Percentiles rank a stretch among this genome's conserved stretches.
These are phyloP conservation scores for Helotiales sp. DNA, from an alignment of 2,329 filamentous ascomycete species.

Conservation along the genomic window DNA sequence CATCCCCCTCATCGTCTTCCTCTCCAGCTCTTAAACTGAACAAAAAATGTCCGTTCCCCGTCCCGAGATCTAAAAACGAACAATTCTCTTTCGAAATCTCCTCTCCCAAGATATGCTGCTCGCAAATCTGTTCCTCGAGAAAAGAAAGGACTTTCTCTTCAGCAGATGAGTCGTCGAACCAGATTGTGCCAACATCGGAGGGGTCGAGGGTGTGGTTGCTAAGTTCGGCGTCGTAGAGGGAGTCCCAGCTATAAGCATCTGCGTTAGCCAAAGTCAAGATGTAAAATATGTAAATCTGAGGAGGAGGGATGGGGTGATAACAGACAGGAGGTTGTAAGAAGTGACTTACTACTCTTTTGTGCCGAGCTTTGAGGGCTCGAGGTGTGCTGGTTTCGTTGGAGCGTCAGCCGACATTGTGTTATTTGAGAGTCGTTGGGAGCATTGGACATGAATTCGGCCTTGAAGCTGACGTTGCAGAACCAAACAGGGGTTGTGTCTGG, in stretches of 20 bases:
- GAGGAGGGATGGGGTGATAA: not conserved
- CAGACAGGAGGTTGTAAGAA: conserved; percentile 1
- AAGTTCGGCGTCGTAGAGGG: conserved; percentile 70
- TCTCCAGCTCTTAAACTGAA: conserved; percentile 66
- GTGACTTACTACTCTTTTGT: conserved; percentile 82
- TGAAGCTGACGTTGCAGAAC: too few relatives aligned
- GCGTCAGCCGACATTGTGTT: not conserved
- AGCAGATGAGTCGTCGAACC: conserved; percentile 93
- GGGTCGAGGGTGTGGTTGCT: conserved; percentile 71
- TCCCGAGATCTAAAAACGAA: conserved; percentile 82
- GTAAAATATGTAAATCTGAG: conserved; percentile 1
- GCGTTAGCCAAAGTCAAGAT: too few relatives aligned
- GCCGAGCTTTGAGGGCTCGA: conserved; percentile 75
- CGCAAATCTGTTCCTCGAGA: conserved; percentile 39
- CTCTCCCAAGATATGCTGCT: conserved; percentile 18
- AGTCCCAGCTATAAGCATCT: conserved; percentile 67
- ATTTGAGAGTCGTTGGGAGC: not conserved
- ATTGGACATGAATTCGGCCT: too few relatives aligned
- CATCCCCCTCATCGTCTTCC: conserved; percentile 24
- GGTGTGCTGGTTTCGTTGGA: conserved; percentile 54
- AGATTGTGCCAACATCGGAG: conserved; percentile 82
- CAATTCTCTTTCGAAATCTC: conserved; percentile 37
- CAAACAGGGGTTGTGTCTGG: too few relatives aligned
- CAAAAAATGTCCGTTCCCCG: conserved; percentile 91
- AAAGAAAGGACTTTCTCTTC: conserved; percentile 76